Evolutionary conservation across 2,329 filamentous ascomycete species (phyloP).

Genomic region (Colletotrichum sublineola): DNA sequence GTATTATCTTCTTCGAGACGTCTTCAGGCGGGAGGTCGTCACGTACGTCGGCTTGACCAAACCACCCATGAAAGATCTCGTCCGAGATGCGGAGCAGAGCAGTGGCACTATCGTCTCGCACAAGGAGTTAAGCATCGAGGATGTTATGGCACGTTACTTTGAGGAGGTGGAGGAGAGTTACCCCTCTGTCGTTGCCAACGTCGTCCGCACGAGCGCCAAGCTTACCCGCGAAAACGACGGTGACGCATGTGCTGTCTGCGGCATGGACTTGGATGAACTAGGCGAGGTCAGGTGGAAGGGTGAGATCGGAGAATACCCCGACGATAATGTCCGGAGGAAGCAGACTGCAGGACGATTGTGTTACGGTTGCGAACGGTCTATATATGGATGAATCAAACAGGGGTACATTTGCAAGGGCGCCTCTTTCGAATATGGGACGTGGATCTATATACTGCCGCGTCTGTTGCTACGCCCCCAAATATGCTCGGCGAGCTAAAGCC

Average conservation of each 20-base stretch:
- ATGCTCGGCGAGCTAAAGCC: conserved; percentile 13
- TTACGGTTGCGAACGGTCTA: conserved; percentile 80
- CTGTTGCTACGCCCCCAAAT: background rate
- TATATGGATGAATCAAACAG: conserved; percentile 59
- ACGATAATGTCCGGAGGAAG: conserved; percentile 45
- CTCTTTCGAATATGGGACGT: background rate
- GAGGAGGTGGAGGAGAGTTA: conserved; percentile 86
- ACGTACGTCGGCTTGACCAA: conserved; percentile 71
- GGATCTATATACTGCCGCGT: conserved; percentile 13
- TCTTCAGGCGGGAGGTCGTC: conserved; percentile 84
- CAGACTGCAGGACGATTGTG: conserved; percentile 63
- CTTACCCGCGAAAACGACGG: conserved; percentile 65
- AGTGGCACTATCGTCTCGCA: conserved; percentile 67
- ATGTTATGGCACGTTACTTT: conserved; percentile 91
- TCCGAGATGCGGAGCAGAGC: conserved; percentile 48
- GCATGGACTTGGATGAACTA: conserved; percentile 72
- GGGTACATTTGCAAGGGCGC: conserved; percentile 3
- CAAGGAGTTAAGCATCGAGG: conserved; percentile 88
- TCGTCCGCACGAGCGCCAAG: conserved; percentile 91
- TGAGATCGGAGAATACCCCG: conserved; percentile 65
- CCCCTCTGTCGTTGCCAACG: conserved; percentile 93
- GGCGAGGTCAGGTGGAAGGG: conserved; percentile 75
- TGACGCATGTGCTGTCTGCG: conserved; percentile 75
- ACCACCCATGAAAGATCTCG: conserved; percentile 65
- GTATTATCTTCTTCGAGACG: conserved; percentile 86